These are phyloP conservation scores for Fraxinus sp. DNA, from an alignment of 305 asterid genomes.

Conservation along the genomic window DNA sequence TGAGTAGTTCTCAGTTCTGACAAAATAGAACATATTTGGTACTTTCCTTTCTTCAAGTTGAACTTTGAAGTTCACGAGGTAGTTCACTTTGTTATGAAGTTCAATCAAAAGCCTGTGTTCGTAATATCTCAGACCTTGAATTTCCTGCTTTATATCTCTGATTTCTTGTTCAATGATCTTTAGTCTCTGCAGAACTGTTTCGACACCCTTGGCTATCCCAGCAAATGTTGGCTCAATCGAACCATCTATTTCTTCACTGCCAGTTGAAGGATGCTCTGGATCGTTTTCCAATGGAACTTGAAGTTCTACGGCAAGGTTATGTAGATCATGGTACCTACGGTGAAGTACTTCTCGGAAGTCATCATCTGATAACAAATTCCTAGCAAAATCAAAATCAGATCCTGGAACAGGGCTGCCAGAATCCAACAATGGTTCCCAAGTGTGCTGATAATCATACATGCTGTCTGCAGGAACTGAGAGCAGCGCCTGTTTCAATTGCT, in stretches of 20 bases:
- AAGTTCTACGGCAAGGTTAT: conserved; percentile 83
- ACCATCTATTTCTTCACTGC: conserved; percentile 45
- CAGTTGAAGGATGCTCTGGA: conserved; percentile 29
- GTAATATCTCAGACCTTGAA: conserved; percentile 81
- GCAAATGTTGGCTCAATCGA: conserved; percentile 65
- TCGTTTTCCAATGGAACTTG: conserved; percentile 59
- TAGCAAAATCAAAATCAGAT: conserved; percentile 69
- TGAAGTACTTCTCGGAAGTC: conserved; percentile 89
- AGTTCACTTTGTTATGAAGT: conserved; percentile 70
- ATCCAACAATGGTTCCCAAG: conserved; percentile 62
- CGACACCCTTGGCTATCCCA: conserved; percentile 89
- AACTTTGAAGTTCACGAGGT: conserved; percentile 64
- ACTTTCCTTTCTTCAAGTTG: conserved; percentile 78
- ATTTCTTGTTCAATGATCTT: conserved; percentile 88
- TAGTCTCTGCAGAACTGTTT: conserved; percentile 68
- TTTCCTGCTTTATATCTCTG: conserved; percentile 78
- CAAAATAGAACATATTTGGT: conserved; percentile 84
- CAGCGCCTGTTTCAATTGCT: conserved; percentile 60
- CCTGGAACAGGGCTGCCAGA: conserved; percentile 55
- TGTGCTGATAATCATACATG: conserved; percentile 90
- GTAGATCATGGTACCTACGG: conserved; percentile 66
- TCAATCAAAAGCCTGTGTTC: conserved; percentile 72
- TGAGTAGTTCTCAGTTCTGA: conserved; percentile 68
- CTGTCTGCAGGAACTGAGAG: conserved; percentile 81
- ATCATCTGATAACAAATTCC: conserved; percentile 81